A percentile compares a stretch with the other conserved stretches of the same genome.
Conservation (phyloP, 202 grass and related monocot species). For the Carex sylvatica region DNA sequence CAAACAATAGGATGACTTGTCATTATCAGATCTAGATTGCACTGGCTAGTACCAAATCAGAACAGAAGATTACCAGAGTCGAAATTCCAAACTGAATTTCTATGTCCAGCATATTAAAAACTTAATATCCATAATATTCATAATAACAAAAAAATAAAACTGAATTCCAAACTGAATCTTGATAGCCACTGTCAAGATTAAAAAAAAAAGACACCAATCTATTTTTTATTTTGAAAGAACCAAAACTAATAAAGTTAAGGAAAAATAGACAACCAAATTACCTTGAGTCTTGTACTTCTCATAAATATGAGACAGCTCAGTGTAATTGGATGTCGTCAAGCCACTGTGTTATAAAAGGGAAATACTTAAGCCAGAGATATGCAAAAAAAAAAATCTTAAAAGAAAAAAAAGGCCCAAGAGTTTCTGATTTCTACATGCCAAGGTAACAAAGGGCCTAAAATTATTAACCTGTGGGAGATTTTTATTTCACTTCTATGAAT, state of each 20-base stretch:
- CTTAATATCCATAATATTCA: conserved; percentile 4
- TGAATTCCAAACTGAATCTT: too few species aligned
- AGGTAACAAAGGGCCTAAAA: neutral
- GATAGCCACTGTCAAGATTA: too few species aligned
- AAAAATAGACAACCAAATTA: conserved; percentile 29
- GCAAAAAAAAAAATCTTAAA: conserved; percentile 6
- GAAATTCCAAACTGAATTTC: conserved; percentile 7
- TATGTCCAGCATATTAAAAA: neutral
- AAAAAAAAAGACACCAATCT: neutral
- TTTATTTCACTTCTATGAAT: neutral
- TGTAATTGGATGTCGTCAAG: conserved; percentile 91
- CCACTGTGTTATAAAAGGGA: conserved; percentile 50
- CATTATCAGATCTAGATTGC: neutral
- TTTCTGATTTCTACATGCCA: neutral
- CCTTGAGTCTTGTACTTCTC: conserved; percentile 99
- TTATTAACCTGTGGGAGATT: neutral
- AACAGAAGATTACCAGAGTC: neutral
- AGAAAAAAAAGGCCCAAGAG: neutral
- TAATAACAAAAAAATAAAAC: too few species aligned
- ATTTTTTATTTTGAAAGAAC: conserved; percentile 5
- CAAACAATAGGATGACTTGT: neutral
- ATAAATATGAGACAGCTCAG: conserved; percentile 90
- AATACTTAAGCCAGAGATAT: conserved; percentile 1
- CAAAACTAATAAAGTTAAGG: conserved; percentile 1
- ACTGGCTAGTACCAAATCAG: neutral